Evolutionary conservation across 2,329 filamentous ascomycete genomes (phyloP).

Genomic region (Penicillium fuscoglaucum): DNA sequence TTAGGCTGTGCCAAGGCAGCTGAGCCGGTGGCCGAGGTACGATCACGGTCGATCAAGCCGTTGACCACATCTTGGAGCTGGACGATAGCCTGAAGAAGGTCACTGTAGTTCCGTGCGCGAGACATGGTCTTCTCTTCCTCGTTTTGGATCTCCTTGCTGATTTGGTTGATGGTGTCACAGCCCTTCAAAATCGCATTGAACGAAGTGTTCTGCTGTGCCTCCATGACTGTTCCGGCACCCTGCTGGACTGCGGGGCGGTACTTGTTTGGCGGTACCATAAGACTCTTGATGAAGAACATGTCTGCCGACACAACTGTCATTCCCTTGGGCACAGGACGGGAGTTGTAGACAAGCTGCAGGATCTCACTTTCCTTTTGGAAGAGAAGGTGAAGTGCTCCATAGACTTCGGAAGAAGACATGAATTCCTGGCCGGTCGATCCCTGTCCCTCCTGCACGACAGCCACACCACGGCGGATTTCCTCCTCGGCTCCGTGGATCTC

Average conservation of each 20-base stretch:
- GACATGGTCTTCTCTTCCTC: slow-evolving; percentile 48
- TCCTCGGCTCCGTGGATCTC: slow-evolving; percentile 59
- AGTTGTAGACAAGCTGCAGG: slow-evolving; percentile 79
- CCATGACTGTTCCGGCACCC: slow-evolving; percentile 76
- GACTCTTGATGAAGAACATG: slow-evolving; percentile 89
- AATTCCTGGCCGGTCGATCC: slow-evolving; percentile 64
- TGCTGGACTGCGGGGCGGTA: slow-evolving; percentile 85
- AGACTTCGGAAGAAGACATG: slow-evolving; percentile 79
- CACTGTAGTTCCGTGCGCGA: slow-evolving; percentile 64
- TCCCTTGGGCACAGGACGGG: slow-evolving; percentile 64
- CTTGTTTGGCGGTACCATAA: slow-evolving; percentile 88
- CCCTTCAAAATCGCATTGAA: slow-evolving; percentile 81
- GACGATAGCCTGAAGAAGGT: slow-evolving; percentile 79
- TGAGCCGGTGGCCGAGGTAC: slow-evolving; percentile 76
- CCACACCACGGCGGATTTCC: slow-evolving; percentile 56
- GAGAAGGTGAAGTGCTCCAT: slow-evolving; percentile 71
- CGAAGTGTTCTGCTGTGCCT: slow-evolving; percentile 82
- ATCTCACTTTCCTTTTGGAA: slow-evolving; percentile 88
- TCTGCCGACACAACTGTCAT: slow-evolving; percentile 65
- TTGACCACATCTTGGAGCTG: slow-evolving; percentile 88
- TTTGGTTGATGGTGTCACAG: slow-evolving; percentile 71
- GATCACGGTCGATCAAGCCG: slow-evolving; percentile 84
- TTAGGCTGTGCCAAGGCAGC: slow-evolving; percentile 80
- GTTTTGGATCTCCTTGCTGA: slow-evolving; percentile 67
- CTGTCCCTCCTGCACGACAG: slow-evolving; percentile 34